Conservation (phyloP, 352 stramenopile genomes). For the Blastocystis sp. region DNA sequence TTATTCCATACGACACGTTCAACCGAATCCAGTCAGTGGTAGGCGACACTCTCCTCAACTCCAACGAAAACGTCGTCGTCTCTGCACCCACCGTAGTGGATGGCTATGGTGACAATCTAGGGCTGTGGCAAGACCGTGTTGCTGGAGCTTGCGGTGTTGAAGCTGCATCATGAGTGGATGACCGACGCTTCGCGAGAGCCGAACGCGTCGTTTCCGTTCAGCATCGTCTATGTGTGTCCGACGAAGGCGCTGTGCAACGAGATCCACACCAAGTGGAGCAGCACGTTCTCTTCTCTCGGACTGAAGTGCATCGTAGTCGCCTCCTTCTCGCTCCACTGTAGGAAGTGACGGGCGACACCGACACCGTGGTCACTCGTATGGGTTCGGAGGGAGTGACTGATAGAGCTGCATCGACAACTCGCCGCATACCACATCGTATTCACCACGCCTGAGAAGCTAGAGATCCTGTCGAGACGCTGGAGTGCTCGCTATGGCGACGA, state of each 20-base stretch:
- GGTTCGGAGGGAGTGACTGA: neutral
- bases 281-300: neutral
- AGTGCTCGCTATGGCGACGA: neutral
- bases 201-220: neutral
- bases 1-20: slow-evolving; percentile 30
- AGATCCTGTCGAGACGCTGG: slow-evolving; percentile 55
- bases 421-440: slow-evolving; percentile 41
- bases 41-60: neutral
- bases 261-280: slow-evolving; percentile 8
- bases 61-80: slow-evolving; percentile 9
- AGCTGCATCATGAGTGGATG: slow-evolving; percentile 1
- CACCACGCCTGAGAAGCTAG: slow-evolving; percentile 59
- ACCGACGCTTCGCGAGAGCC: neutral
- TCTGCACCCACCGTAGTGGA: slow-evolving; percentile 6
- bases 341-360: slow-evolving; percentile 39
- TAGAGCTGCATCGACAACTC: neutral
- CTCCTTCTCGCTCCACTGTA: neutral
- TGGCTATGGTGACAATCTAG: neutral
- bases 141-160: neutral
- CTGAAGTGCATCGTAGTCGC: neutral
- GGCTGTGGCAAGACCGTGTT: slow-evolving; percentile 30
- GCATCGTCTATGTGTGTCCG: neutral
- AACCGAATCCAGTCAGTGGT: slow-evolving; percentile 27
- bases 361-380: neutral
- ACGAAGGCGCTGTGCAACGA: slow-evolving; percentile 32